phyloP scores from a whole-genome alignment of 2,329 filamentous ascomycete species.

The Lizonia empirigonia region DNA sequence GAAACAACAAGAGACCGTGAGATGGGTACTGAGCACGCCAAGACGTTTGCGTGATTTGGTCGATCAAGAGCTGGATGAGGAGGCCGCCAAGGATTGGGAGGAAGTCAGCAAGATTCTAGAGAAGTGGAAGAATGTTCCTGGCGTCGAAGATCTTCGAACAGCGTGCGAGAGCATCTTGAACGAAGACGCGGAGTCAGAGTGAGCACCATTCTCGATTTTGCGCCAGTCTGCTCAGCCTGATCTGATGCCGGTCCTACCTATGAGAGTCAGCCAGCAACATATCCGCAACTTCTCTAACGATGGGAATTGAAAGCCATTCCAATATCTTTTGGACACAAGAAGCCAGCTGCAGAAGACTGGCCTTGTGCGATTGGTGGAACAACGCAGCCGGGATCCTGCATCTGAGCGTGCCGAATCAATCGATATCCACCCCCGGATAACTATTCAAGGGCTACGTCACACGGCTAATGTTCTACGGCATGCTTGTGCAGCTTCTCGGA shows the following conservation, averaged over 20 bases:
- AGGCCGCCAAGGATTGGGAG: slow-evolving; percentile 62
- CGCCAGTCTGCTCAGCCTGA: background rate
- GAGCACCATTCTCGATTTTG: background rate
- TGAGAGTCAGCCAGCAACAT: background rate
- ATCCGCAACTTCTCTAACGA: background rate
- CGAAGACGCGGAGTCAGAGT: slow-evolving; percentile 36
- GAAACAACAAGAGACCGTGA: slow-evolving; percentile 62
- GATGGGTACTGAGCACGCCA: slow-evolving; percentile 67
- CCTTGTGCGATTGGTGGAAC: slow-evolving; percentile 12
- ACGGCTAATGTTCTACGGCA: background rate
- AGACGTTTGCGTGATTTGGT: slow-evolving; percentile 64
- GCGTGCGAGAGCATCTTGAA: slow-evolving; percentile 46
- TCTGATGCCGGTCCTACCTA: background rate
- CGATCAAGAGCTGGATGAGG: slow-evolving; percentile 63
- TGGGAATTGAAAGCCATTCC: background rate
- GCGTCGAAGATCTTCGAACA: slow-evolving; percentile 49
- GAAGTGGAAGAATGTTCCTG: slow-evolving; percentile 52
- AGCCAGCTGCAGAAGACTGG: background rate
- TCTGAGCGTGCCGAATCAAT: background rate
- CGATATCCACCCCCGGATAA: slow-evolving; percentile 3
- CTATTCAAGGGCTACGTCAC: background rate
- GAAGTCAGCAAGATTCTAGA: slow-evolving; percentile 49
- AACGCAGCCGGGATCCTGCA: slow-evolving; percentile 2
- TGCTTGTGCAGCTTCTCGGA: background rate
- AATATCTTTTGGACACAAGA: background rate